Base-by-base conservation (phyloP, 2,329 filamentous ascomycete genomes). In the Ophiostoma fasciatum region DNA sequence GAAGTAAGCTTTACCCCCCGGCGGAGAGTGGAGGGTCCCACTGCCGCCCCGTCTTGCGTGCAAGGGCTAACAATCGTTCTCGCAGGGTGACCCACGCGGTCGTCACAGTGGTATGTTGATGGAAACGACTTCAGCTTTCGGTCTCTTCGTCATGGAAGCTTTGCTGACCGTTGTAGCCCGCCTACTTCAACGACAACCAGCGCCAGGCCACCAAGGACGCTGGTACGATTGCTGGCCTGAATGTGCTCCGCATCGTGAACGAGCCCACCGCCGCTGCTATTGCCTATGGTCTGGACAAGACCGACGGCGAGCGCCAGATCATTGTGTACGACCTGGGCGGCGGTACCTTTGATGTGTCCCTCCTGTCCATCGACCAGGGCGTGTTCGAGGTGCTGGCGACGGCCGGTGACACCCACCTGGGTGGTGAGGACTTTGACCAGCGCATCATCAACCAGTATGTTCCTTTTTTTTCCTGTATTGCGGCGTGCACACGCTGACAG, bases 371-470 rank as follows among this genome's bases (percentile, higher is more conserved):
- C 46, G 84, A 93, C 51, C 70, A 85, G 56, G 87, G 87, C 58
- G 82, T 93, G 50, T 94, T 94, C 57, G 85, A 94, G 69, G 87
- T 94, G 50, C 64, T 88, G 62, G 81, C 87, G 61, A 94, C 85
- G 52, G 84, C 85, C 57, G 85, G 87, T 84, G 87, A 94, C 60
- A 94, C 87, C 52, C 87, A 94, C 62, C 75, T 94, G 50, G 87
- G 87, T 79, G 87, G 87, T 77, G 87, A 96, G 64, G 88, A 96
- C 68, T 96, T 96, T 61, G 88, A 96, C 62, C 85, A 96, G 74
- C 80, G 88, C 58, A 73, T 96, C 61, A 94, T 96, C 68, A 84
- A 82, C 71, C 73, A 88, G 38, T 44, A 39, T 19, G 34, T 34
- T 20, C 3, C 31, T 34, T 17, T 21, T 26, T 13, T 18, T n/a